phyloP scores from a whole-genome alignment of 148 eudicot species.

The Agrostemma githago region DNA sequence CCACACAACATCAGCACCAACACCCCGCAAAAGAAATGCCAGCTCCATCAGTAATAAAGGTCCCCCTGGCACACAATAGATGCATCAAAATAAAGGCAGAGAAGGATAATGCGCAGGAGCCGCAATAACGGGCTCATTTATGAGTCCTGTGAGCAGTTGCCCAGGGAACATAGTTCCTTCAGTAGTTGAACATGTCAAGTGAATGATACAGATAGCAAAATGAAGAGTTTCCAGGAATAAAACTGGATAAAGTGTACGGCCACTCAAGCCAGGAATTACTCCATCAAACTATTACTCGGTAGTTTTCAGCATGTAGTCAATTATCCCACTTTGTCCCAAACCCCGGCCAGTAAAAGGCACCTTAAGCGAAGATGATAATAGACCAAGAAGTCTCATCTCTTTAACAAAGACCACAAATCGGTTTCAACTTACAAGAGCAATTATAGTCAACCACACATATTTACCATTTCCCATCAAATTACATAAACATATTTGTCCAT shows the following conservation, averaged over 20 bases:
- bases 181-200: neutral
- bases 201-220: neutral
- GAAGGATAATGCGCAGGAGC: neutral
- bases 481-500: neutral
- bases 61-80: slow-evolving; percentile 45
- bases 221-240: neutral
- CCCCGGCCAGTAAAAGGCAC: neutral
- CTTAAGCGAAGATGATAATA: neutral
- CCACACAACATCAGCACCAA: slow-evolving; percentile 69
- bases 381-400: neutral
- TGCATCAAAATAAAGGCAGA: neutral
- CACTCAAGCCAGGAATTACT: neutral
- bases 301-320: neutral
- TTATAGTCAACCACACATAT: neutral
- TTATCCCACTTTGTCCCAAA: neutral
- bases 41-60: slow-evolving; percentile 73
- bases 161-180: slow-evolving; percentile 3
- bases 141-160: neutral
- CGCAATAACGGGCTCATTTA: neutral
- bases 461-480: neutral
- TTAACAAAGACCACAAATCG: neutral
- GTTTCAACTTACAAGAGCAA: neutral
- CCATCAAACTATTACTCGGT: neutral
- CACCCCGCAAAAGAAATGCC: slow-evolving; percentile 68
- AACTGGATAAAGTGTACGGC: neutral